Evolutionary conservation across 1,284 basidiomycete species (phyloP).

Genomic region (Moniliella sp.): DNA sequence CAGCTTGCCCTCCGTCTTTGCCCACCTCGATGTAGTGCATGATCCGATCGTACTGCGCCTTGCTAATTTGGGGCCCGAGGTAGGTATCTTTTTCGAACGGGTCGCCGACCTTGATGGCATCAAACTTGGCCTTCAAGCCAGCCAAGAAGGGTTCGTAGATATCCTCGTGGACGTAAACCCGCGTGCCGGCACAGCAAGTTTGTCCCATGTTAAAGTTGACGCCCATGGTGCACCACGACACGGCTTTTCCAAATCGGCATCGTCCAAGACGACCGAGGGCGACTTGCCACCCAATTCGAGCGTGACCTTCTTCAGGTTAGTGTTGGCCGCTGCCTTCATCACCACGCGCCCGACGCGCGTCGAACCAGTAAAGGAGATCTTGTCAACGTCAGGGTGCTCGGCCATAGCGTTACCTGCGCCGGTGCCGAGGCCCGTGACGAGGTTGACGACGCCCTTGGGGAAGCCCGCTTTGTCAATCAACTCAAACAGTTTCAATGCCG

Average conservation of each 20-base stretch:
- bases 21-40: conserved; percentile 72
- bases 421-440: conserved; percentile 52
- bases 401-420: conserved; percentile 48
- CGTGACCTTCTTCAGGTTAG: conserved; percentile 43
- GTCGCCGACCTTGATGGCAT: conserved; percentile 47
- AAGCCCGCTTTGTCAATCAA: conserved; percentile 55
- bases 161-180: conserved; percentile 59
- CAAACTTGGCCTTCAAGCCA: not conserved
- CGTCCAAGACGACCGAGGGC: conserved; percentile 40
- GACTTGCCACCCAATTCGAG: conserved; percentile 39
- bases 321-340: conserved; percentile 55
- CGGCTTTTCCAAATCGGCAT: conserved; percentile 46
- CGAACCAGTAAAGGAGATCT: conserved; percentile 37
- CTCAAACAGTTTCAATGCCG: conserved; percentile 51
- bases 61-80: conserved; percentile 42
- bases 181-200: conserved; percentile 60
- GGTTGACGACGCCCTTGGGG: conserved; percentile 79
- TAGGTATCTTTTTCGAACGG: conserved; percentile 51
- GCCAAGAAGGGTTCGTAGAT: conserved; percentile 20
- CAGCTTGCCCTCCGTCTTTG: conserved; percentile 54
- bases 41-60: conserved; percentile 62
- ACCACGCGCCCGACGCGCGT: conserved; percentile 58
- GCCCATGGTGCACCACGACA: conserved; percentile 15
- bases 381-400: conserved; percentile 43
- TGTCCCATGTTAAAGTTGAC: conserved; percentile 38